Evolutionary conservation across 176 grass and related monocot species (phyloP).

Genomic region (Triticum urartu): DNA sequence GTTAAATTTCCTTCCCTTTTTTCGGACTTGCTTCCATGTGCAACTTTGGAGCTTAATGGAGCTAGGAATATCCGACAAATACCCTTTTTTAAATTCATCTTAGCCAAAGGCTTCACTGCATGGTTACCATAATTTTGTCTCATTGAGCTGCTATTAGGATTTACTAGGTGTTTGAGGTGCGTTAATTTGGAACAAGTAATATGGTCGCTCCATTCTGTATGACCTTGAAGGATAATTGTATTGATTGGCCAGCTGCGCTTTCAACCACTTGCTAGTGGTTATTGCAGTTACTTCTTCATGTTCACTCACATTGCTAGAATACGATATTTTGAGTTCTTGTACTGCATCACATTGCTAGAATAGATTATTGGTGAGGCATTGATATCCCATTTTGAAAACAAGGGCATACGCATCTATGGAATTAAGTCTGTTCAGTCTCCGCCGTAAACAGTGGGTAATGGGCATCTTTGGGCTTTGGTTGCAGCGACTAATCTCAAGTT

Average conservation of each 20-base stretch:
- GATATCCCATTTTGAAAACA: slow-evolving; percentile 12
- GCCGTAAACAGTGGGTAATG: neutral
- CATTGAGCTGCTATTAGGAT: neutral
- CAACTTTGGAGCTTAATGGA: neutral
- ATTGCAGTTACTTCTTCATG: neutral
- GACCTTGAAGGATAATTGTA: slow-evolving; percentile 7
- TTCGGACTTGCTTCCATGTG: neutral
- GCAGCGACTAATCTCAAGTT: slow-evolving; percentile 10
- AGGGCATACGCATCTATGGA: neutral
- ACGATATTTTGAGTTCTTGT: slow-evolving; percentile 16
- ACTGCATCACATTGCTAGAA: neutral
- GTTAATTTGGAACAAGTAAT: neutral
- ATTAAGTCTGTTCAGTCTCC: neutral
- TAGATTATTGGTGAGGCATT: slow-evolving; percentile 13
- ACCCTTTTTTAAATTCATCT: neutral
- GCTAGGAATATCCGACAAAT: neutral
- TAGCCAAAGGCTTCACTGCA: neutral
- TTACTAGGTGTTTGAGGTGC: neutral
- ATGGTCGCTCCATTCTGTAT: neutral
- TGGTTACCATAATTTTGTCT: neutral
- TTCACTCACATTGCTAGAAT: neutral
- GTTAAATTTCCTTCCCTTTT: too few relatives aligned
- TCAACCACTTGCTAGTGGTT: neutral
- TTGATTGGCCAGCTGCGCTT: neutral
- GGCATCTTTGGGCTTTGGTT: neutral